A percentile compares a stretch with the other conserved stretches of the same genome.
phyloP scores from a whole-genome alignment of 129 eudicot species.

The Arctium lappa region DNA sequence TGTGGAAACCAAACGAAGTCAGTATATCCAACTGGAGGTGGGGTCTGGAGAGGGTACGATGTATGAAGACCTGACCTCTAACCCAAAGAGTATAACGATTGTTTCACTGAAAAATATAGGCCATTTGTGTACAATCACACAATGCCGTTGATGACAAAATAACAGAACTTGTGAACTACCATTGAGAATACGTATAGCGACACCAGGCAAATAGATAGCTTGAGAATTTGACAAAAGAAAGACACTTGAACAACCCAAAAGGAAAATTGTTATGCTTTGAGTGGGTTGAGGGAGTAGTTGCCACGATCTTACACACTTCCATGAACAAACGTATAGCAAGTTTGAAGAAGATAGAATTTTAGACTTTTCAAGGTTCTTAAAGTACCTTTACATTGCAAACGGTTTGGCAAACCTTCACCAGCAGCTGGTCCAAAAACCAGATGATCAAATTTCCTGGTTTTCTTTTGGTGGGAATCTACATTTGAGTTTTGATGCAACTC shows the following conservation, averaged over 20 bases:
- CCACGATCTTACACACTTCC: neutral
- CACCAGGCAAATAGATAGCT: neutral
- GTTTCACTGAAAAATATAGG: neutral
- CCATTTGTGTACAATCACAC: neutral
- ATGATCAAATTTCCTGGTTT: constrained; percentile 56
- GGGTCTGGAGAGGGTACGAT: no score
- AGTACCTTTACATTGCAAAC: constrained; percentile 85
- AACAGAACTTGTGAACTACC: neutral
- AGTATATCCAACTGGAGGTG: no score
- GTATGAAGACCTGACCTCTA: no score
- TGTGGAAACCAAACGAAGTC: no score
- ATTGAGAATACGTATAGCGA: neutral
- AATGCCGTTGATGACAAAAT: constrained; percentile 4
- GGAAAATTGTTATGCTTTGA: neutral
- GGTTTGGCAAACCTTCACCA: constrained; percentile 81
- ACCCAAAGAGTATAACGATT: no score
- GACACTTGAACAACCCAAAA: neutral
- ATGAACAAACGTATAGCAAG: neutral
- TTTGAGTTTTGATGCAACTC: constrained; percentile 52
- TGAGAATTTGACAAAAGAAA: neutral
- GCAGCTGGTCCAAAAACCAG: constrained; percentile 86
- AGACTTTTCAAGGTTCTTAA: neutral
- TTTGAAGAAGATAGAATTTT: neutral
- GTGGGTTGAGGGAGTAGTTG: no score
- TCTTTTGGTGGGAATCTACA: constrained; percentile 34